Evolutionary conservation across 352 stramenopile species (phyloP), one percentile per base, ranked within the genome.

Genomic region (Blastocystis sp.): DNA sequence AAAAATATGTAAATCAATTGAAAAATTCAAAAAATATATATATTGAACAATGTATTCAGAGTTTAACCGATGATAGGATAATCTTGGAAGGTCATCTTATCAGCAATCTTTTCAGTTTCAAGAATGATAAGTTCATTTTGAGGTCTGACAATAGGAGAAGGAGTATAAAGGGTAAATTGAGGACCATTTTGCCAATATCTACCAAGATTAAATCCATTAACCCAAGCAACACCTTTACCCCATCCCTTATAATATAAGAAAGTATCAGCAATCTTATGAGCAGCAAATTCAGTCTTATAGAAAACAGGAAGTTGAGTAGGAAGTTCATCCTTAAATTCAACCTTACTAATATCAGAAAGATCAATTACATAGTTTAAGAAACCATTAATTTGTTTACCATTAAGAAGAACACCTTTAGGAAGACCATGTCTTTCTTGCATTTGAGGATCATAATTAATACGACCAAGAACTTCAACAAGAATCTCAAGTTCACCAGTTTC

Each of bases 381-480:
- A 27, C 52, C 52, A 13, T 33, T 34, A 16, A 62, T 30, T 28
- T n/a, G 10, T 27, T 48, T 11, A 5, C n/a, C n/a, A 27, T 62
- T 28, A 4, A 62, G 19, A 10, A 52, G 18, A 24, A 62, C 52
- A 21, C 28, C 19, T 4, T 36, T 54, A 25, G 40, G 28, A 35
- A 68, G 18, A 27, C 64, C 44, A 41, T 64, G 67, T 13, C 30
- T 24, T 28, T 68, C 52, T 10, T 59, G 16, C 23, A 68, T 58
- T 2, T 31, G 36, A 16, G 23, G 13, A 34, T 46, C 66, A 47
- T 67, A 72, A 37, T 72, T 72, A 27, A 73, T 64, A 18, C 67
- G 32, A 25, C 68, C 68, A 35, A 68, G 40, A 39, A 65, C 48
- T 59, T 72, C 68, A 16, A 72, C 62, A 25, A 72, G 48, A 31